Evolutionary conservation across 768 basidiomycete genomes (phyloP), one percentile per base, ranked within the genome.

Genomic region (Leucocoprinus leucothites): DNA sequence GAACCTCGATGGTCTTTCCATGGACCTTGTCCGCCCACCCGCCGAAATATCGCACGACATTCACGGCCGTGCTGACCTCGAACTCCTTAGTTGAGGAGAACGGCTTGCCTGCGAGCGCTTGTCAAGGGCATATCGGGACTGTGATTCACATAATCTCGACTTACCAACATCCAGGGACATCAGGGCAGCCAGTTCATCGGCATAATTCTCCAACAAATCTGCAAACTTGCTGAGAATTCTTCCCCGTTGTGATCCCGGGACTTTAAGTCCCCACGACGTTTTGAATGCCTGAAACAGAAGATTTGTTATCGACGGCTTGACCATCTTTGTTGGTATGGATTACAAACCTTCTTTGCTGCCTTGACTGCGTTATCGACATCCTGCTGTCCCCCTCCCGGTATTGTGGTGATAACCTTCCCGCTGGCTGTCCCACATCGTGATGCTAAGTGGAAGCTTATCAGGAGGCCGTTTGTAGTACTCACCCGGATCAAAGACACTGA

Each of bases 21-120:
- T 78, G 74, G 51, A 88, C 70, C 73, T 95, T 96, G 74, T 94
- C 94, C 22, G 92, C 90, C 85, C 90, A 91, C n/a, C 94, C 94
- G 40, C 85, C 90, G 62, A 88, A 97, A 72, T 95, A 96, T 31
- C 82, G 75, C 60, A 93, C 67, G 26, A 74, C 73, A 19, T 67
- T 72, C 55, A 85, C 74, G 0, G 79, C 69, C 51, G 69, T 69
- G 0, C 64, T 61, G 2, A 89, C 65, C 59, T 90, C 89, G 0
- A 63, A 67, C n/a, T 64, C 67, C 56, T 73, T 80, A 9, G 84
- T 75, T 66, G 69, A 74, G 11, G 51, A 35, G 63, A 75, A 85
- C 1, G 81, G 77, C 70, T 87, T 86, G 41, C 85, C 82, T 80
- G 38, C 7, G 28, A 14, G 48, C 1, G 18, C 22, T 25, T 3